Evolutionary conservation across 78 protist species (phyloP).

Genomic region (Acrasis kona): DNA sequence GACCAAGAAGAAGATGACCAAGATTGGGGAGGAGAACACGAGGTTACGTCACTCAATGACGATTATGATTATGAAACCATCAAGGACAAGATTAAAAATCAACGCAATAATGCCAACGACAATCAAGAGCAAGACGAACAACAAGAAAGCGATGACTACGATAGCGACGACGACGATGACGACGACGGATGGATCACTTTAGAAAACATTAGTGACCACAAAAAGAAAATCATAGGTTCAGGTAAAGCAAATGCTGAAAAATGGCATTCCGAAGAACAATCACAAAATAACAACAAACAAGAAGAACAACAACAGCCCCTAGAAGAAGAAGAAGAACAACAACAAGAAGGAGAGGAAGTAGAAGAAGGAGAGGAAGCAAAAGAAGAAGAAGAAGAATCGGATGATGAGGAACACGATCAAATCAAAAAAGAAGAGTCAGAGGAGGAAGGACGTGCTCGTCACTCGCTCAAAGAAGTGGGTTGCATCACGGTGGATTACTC

Average conservation of each 20-base stretch:
- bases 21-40: too few relatives aligned
- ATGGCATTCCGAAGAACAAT: background rate
- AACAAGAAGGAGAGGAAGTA: background rate
- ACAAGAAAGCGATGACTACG: background rate
- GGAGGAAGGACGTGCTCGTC: background rate
- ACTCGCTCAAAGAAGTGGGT: background rate
- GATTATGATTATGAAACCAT: too few relatives aligned
- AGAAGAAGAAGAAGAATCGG: too few relatives aligned
- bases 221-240: too few relatives aligned
- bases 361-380: background rate
- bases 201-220: too few relatives aligned
- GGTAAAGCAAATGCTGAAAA: background rate
- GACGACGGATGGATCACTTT: too few relatives aligned
- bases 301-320: background rate
- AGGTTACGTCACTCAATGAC: too few relatives aligned
- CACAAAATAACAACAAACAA: background rate
- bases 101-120: too few relatives aligned
- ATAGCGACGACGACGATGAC: background rate
- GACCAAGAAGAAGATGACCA: background rate
- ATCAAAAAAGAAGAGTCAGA: background rate
- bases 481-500: background rate
- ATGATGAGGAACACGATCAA: background rate
- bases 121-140: background rate
- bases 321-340: background rate
- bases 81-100: too few relatives aligned